Evolutionary conservation across 2,329 filamentous ascomycete genomes (phyloP), one percentile per base, ranked within the genome.

Genomic region (Chrysoporthe puriensis): DNA sequence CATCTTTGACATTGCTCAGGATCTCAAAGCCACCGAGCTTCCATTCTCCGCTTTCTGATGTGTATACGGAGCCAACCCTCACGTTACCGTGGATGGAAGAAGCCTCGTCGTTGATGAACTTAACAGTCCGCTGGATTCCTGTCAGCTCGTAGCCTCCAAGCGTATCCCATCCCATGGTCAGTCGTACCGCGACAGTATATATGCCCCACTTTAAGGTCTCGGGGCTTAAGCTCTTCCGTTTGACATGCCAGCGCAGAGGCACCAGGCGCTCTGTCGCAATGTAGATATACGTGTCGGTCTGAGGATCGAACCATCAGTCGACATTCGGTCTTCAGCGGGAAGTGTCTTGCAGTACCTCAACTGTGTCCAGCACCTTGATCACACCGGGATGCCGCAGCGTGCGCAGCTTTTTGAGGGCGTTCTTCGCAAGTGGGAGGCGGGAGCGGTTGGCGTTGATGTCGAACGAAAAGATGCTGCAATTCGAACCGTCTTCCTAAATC

Each of bases 151-250:
- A 50, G 43, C 32, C 40, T 13, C 13, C 2, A 16, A n/a, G 34
- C 34, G 4, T 43, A 0, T n/a, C 5, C 16, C n/a, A 46, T 34
- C 6, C 16, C 34, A 48, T 36, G 57, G 18, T 32, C 26, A 9
- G 54, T 69, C 83, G 57, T 85, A 94, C 91, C 72, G 96, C 94
- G 71, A 98, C 83, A 73, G 89, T 92, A 78, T 93, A 92, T 52
- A 99, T 80, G 0, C 96, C 96, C 96, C 96, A 99, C 88, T 97
- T 99, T 60, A 96, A 88, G 1, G 95, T 98, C 82, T 98, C 96
- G 52, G 93, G 90, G 69, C 89, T 94, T 70, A 98, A 79, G 76
- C 92, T 96, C 81, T 93, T 94, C 73, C 95, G 86, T 81, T 91
- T 93, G 59, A 96, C 90, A 74, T 96, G 90, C 96, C 96, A 98